Base-by-base conservation (phyloP, 257 asterid species). In the Catharanthus roseus region DNA sequence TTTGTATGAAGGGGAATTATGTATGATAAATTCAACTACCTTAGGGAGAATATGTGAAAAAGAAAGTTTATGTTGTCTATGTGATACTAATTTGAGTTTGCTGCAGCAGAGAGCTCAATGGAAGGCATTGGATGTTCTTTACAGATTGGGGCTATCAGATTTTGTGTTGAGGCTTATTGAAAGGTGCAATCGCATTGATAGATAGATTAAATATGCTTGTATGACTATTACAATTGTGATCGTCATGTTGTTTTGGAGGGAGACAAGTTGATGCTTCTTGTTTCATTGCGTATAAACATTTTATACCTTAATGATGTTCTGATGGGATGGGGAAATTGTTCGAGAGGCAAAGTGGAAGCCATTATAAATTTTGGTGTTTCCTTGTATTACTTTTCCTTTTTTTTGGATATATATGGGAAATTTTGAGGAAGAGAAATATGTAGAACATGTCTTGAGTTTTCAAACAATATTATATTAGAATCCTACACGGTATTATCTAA, bases 21-120 rank as follows among this genome's bases (percentile, higher is more conserved):
- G n/a, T n/a, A n/a, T n/a, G n/a, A n/a, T n/a, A n/a, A n/a, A n/a
- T n/a, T n/a, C n/a, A n/a, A n/a, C n/a, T n/a, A n/a, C n/a, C n/a
- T n/a, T n/a, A n/a, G n/a, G n/a, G n/a, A n/a, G n/a, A n/a, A n/a
- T n/a, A n/a, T n/a, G n/a, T n/a, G n/a, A n/a, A n/a, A n/a, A n/a
- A n/a, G n/a, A n/a, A n/a, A n/a, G n/a, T n/a, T n/a, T n/a, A n/a
- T n/a, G n/a, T n/a, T n/a, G n/a, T n/a, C n/a, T n/a, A n/a, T n/a
- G n/a, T n/a, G n/a, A n/a, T n/a, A n/a, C n/a, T n/a, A n/a, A n/a
- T n/a, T 38, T 66, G 61, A 23, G 10, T 42, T 79, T 70, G 73
- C 38, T n/a, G n/a, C n/a, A 80, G 82, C 89, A 93, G 98, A 86
- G 93, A 74, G 97, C 98, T 73, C 98, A 93, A 80, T 76, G 97